phyloP scores from a whole-genome alignment of 2,329 filamentous ascomycete genomes.

The Ceratocystis ficicola region DNA sequence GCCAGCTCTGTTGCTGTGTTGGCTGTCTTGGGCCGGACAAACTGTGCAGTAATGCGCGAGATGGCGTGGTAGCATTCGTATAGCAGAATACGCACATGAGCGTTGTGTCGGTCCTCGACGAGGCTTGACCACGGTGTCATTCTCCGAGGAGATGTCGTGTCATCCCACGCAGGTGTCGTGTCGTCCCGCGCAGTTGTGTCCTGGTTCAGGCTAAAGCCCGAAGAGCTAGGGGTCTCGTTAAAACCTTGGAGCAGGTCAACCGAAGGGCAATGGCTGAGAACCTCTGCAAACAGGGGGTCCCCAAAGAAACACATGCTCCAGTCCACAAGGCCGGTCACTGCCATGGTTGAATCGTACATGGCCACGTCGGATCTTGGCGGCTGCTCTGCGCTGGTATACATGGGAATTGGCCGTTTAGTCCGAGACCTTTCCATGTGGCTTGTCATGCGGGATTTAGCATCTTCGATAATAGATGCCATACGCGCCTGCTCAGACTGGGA shows the following conservation, averaged over 20 bases:
- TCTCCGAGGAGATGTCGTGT: background rate
- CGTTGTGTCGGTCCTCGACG: slow-evolving; percentile 36
- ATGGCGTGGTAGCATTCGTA: slow-evolving; percentile 48
- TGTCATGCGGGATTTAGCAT: background rate
- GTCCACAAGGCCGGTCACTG: slow-evolving; percentile 41
- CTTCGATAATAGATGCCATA: background rate
- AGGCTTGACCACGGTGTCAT: slow-evolving; percentile 24
- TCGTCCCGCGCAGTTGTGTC: background rate
- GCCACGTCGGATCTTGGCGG: background rate
- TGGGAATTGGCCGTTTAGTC: background rate
- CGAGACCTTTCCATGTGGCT: background rate
- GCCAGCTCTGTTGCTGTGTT: slow-evolving; percentile 41
- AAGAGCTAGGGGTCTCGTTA: slow-evolving; percentile 22
- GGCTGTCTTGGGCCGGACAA: slow-evolving; percentile 40
- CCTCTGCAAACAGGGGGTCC: slow-evolving; percentile 43
- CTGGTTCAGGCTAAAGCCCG: slow-evolving; percentile 29
- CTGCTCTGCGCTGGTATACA: background rate
- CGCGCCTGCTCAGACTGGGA: background rate
- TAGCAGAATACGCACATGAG: slow-evolving; percentile 38
- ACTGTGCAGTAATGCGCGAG: slow-evolving; percentile 41
- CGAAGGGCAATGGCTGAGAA: slow-evolving; percentile 37
- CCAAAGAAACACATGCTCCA: slow-evolving; percentile 50
- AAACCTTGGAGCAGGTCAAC: slow-evolving; percentile 40
- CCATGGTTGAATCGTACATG: slow-evolving; percentile 24
- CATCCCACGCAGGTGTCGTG: background rate